Evolutionary conservation across 2,329 filamentous ascomycete genomes (phyloP), one percentile per base, ranked within the genome.

Genomic region (Ophiognomonia clavigignenti-juglandacearum): DNA sequence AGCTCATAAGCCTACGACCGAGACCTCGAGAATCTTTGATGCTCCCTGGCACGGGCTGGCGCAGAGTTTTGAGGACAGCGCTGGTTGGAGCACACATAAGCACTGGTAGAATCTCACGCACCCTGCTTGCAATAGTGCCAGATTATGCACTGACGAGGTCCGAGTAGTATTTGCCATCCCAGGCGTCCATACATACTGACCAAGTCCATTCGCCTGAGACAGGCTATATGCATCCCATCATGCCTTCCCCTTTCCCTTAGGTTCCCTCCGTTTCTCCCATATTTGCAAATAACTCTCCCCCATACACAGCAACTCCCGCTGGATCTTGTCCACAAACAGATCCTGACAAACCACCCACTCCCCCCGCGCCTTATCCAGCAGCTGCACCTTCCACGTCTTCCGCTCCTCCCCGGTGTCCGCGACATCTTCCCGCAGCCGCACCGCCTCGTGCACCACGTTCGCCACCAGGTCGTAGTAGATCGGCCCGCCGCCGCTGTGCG

Each of bases 301-400:
- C 0, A 95, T 85, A 61, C 96, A 95, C 55, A 98, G 64, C 57
- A 95, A 78, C 72, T 98, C 92, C 53, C 81, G 87, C 66, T 92
- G 86, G 18, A 93, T 86, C 66, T 85, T 84, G 62, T 96, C 88
- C 6, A 98, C 92, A 63, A 86, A 96, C 56, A 98, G 64, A 70
- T 98, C 93, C 71, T 98, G 93, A 47, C 91, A 85, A 49, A 95
- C 86, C 44, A 95, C 80, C 93, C 93, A 98, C 63, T 95, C 86
- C 27, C 87, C 85, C 19, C 85, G 77, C 20, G 82, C 85, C 61
- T 88, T 85, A 61, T 96, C 88, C 58, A 83, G 77, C 42, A 98
- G 69, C 70, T 98, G 93, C 19, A 90, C 89, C 64, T 95, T 90
- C 91, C 93, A 98, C 11, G 90, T 88, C 64, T 95, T 95, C 50